Evolutionary conservation across 306 rosid species (phyloP).

Genomic region (Trifolium pratense): DNA sequence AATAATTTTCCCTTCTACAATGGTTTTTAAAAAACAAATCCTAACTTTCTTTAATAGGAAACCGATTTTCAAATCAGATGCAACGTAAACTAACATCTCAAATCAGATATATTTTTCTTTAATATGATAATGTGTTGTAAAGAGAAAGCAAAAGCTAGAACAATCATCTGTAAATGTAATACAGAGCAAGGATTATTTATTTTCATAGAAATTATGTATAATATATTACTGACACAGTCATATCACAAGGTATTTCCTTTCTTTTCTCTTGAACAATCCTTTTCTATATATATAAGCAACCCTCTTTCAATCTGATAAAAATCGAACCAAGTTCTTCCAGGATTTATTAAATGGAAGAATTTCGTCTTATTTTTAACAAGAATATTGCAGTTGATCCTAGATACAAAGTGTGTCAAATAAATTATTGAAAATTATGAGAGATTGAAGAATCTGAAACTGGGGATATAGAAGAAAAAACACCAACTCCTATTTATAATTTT

Average conservation of each 20-base stretch:
- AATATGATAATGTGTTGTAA: not conserved
- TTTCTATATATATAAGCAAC: not conserved
- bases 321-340: not conserved
- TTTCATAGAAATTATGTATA: not conserved
- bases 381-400: not conserved
- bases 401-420: not conserved
- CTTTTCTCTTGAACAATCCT: not conserved
- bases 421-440: not conserved
- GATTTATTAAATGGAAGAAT: not conserved
- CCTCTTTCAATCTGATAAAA: not conserved
- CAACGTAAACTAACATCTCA: not conserved
- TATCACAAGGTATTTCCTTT: not conserved
- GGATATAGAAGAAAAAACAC: not conserved
- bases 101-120: not conserved
- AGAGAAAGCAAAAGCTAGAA: not conserved
- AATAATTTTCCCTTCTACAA: too few species aligned
- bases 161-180: not conserved
- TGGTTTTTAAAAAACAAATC: not conserved
- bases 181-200: not conserved
- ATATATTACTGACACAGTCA: not conserved
- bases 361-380: not conserved
- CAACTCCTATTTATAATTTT: not conserved
- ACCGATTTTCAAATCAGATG: constrained; percentile 1
- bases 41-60: constrained; percentile 3
- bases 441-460: not conserved